These are phyloP conservation scores for Ziziphus jujuba DNA, from an alignment of 306 rosid genomes.

Conservation along the genomic window DNA sequence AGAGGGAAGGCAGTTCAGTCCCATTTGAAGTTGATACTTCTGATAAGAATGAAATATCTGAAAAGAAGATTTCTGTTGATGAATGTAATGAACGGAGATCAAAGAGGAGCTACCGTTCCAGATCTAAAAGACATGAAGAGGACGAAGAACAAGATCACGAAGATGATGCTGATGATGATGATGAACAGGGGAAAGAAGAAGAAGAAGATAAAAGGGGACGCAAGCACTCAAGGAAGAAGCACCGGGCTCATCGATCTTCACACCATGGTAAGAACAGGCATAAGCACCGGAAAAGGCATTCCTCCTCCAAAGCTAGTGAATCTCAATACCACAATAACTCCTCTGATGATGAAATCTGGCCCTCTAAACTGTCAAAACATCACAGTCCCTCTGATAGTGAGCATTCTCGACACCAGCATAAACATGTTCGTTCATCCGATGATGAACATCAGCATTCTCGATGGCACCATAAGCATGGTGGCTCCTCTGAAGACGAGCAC, in stretches of 20 bases:
- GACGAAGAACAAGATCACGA: slow-evolving; percentile 30
- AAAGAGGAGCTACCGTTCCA: slow-evolving; percentile 59
- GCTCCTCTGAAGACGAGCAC: slow-evolving; percentile 43
- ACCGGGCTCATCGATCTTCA: slow-evolving; percentile 53
- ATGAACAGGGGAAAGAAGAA: slow-evolving; percentile 28
- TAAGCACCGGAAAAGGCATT: slow-evolving; percentile 55
- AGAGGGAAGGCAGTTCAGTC: slow-evolving; percentile 74
- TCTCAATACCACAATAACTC: slow-evolving; percentile 8
- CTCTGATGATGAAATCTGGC: slow-evolving; percentile 36
- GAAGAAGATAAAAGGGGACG: slow-evolving; percentile 35
- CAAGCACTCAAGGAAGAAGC: slow-evolving; percentile 59
- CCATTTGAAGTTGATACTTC: slow-evolving; percentile 46
- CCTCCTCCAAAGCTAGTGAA: slow-evolving; percentile 46
- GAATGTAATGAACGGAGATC: slow-evolving; percentile 47
- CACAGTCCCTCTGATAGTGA: slow-evolving; percentile 36
- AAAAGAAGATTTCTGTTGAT: slow-evolving; percentile 35
- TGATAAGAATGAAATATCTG: slow-evolving; percentile 37
- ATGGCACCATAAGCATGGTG: slow-evolving; percentile 26
- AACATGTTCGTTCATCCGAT: slow-evolving; percentile 40
- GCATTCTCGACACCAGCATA: slow-evolving; percentile 27
- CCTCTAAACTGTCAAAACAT: slow-evolving; percentile 29
- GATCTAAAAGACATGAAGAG: slow-evolving; percentile 46
- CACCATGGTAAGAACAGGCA: slow-evolving; percentile 46
- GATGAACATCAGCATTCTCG: slow-evolving; percentile 33
- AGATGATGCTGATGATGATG: slow-evolving; percentile 11